A percentile compares a stretch with the other conserved stretches of the same genome.
Conservation (phyloP, 176 grass and related monocot species). For the Secale cereale region DNA sequence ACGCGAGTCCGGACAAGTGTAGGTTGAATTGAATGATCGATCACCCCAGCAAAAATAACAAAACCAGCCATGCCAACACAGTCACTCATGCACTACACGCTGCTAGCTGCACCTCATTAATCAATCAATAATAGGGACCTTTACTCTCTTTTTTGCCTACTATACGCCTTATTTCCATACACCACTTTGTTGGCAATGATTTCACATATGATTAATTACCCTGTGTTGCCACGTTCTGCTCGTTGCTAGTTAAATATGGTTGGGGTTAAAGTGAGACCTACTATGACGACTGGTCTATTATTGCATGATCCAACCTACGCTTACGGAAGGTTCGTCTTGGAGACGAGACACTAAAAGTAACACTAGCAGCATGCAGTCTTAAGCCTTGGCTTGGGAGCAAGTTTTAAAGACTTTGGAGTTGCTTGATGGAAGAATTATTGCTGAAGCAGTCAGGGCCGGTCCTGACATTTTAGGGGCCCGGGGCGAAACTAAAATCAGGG, state of each 20-base stretch:
- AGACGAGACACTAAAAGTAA: neutral
- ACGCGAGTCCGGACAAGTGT: neutral
- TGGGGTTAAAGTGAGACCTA: too few relatives aligned
- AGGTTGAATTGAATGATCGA: neutral
- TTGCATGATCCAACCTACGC: too few relatives aligned
- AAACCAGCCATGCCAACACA: neutral
- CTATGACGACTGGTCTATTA: neutral
- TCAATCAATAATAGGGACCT: neutral
- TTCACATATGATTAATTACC: neutral
- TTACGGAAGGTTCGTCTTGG: neutral
- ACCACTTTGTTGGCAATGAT: neutral
- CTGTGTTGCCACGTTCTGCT: neutral
- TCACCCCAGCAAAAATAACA: neutral
- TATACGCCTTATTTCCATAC: neutral
- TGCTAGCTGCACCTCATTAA: too few relatives aligned
- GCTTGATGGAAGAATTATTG: too few relatives aligned
- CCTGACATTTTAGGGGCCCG: too few relatives aligned
- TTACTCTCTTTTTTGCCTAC: neutral
- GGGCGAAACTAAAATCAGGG: too few relatives aligned
- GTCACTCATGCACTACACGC: neutral
- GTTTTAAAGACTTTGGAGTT: too few relatives aligned
- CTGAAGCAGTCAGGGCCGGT: too few relatives aligned
- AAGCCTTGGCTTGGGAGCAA: too few relatives aligned
- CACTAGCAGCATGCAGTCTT: neutral
- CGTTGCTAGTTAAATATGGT: too few relatives aligned